Evolutionary conservation across 768 basidiomycete genomes (phyloP).

Genomic region (Tulasnella sp.): DNA sequence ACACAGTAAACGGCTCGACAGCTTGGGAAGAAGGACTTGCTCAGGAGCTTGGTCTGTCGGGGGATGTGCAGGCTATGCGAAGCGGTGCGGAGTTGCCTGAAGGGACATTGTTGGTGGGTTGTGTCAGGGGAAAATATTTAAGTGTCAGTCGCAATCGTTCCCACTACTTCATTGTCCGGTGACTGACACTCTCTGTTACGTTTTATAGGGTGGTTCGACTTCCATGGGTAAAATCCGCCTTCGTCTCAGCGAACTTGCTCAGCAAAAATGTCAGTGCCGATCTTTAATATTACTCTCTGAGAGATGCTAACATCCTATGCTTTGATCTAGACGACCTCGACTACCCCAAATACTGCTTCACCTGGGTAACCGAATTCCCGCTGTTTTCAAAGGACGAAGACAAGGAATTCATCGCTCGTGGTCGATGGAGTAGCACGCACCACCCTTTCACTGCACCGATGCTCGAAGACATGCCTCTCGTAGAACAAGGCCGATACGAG

Average conservation of each 20-base stretch:
- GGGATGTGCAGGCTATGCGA: not conserved
- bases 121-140: not conserved
- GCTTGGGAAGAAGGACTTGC: not conserved
- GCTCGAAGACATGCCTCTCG: slow-evolving; percentile 72
- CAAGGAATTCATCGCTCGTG: slow-evolving; percentile 76
- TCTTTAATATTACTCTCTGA: slow-evolving; percentile 21
- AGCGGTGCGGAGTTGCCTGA: not conserved
- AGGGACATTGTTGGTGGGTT: not conserved
- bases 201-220: slow-evolving; percentile 73
- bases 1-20: not conserved
- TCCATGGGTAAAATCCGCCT: slow-evolving; percentile 60
- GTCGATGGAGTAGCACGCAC: slow-evolving; percentile 87
- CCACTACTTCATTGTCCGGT: not conserved
- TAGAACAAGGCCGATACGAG: slow-evolving; percentile 63
- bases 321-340: not conserved
- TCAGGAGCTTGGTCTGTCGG: not conserved
- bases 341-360: slow-evolving; percentile 57
- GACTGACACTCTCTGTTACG: not conserved
- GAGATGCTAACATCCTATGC: not conserved
- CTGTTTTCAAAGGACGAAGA: slow-evolving; percentile 85
- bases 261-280: slow-evolving; percentile 45
- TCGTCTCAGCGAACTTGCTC: slow-evolving; percentile 57
- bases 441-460: slow-evolving; percentile 97
- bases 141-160: not conserved
- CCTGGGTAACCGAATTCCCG: slow-evolving; percentile 96